phyloP scores from a whole-genome alignment of 352 stramenopile species.

The Phytophthora macrochlamydospora region DNA sequence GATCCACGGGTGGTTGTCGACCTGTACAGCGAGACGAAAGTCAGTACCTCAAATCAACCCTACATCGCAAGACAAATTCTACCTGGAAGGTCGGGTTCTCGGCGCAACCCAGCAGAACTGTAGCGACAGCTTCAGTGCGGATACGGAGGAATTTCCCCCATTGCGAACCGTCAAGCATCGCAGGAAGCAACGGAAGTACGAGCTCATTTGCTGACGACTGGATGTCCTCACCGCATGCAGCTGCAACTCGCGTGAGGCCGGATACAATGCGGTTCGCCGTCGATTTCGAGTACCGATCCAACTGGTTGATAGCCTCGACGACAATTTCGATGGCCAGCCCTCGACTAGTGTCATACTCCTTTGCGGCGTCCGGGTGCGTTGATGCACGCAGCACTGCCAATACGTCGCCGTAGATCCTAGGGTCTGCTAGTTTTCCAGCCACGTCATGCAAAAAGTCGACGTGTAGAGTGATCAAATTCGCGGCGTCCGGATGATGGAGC shows the following conservation, averaged over 20 bases:
- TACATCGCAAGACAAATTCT: conserved; percentile 5
- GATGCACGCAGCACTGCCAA: conserved; percentile 43
- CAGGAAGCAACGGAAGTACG: conserved; percentile 42
- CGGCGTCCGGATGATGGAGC: conserved; percentile 56
- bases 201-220: conserved; percentile 52
- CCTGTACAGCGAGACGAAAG: conserved; percentile 14
- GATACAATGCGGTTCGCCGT: conserved; percentile 59
- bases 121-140: conserved; percentile 53
- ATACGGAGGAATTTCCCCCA: conserved; percentile 56
- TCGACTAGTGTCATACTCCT: conserved; percentile 33
- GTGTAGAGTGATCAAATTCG: conserved; percentile 32
- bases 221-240: conserved; percentile 44
- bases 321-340: conserved; percentile 42
- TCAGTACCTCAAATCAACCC: too few species aligned
- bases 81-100: conserved; percentile 48
- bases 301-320: conserved; percentile 54
- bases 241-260: conserved; percentile 54
- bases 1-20: conserved; percentile 52
- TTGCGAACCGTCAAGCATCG: conserved; percentile 54
- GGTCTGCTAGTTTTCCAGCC: conserved; percentile 71
- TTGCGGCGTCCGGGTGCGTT: conserved; percentile 32
- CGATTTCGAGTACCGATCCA: conserved; percentile 81
- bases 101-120: conserved; percentile 46
- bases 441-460: conserved; percentile 62
- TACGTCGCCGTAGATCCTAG: conserved; percentile 70